These are phyloP conservation scores for Immersiporthe knoxdaviesiana DNA, from an alignment of 2,329 filamentous ascomycete species.

Conservation along the genomic window DNA sequence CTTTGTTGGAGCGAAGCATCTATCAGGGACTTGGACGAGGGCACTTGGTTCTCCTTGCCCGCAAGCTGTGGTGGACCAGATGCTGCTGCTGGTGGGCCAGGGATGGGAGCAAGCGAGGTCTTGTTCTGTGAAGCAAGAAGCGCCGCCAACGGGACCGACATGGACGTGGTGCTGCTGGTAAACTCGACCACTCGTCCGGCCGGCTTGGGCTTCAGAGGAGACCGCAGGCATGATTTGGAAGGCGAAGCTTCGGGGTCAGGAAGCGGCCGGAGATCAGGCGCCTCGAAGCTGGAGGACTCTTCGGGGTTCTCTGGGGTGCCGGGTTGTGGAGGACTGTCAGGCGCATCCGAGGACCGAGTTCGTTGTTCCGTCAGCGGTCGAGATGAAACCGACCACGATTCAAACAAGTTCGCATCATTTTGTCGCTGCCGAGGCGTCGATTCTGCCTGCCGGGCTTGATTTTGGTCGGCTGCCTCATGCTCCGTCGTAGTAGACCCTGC, in stretches of 20 bases:
- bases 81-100: neutral
- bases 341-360: slow-evolving; percentile 12
- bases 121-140: slow-evolving; percentile 29
- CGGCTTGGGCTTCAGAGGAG: slow-evolving; percentile 60
- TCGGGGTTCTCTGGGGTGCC: slow-evolving; percentile 26
- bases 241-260: slow-evolving; percentile 58
- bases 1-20: slow-evolving; percentile 9
- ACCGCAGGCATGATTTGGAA: slow-evolving; percentile 59
- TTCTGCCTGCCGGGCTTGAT: slow-evolving; percentile 7
- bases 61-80: neutral
- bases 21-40: slow-evolving; percentile 6
- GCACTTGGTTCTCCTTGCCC: slow-evolving; percentile 16
- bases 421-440: slow-evolving; percentile 7
- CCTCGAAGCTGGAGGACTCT: slow-evolving; percentile 44
- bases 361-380: slow-evolving; percentile 15
- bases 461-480: slow-evolving; percentile 8
- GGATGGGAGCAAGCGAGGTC: neutral
- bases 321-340: slow-evolving; percentile 14
- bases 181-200: slow-evolving; percentile 64
- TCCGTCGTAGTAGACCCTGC: slow-evolving; percentile 13
- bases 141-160: slow-evolving; percentile 45
- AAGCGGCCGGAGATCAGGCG: slow-evolving; percentile 50
- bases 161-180: slow-evolving; percentile 53
- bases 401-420: slow-evolving; percentile 24
- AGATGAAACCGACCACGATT: slow-evolving; percentile 24